Evolutionary conservation across 306 rosid species (phyloP), one percentile per base, ranked within the genome.

Genomic region (Citrullus mucosospermus): DNA sequence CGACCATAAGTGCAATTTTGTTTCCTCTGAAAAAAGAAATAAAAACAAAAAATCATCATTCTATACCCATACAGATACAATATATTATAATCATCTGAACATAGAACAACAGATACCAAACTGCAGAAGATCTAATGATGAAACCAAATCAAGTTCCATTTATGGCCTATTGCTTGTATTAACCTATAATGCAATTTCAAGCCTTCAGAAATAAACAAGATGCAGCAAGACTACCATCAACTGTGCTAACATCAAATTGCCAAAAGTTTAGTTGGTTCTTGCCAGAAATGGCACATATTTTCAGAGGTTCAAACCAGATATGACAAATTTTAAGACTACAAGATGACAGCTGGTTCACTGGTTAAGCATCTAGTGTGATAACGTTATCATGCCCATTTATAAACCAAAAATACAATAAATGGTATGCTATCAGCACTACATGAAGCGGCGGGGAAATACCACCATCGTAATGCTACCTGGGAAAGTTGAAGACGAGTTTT

Each of bases 401-500:
- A 28, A 68, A 43, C 55, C 28, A 57, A 30, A 72, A 28, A 36
- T 15, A 61, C 16, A 38, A 38, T 63, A 48, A 6, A 63, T 32
- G 7, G 16, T 53, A 28, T 36, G 50, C n/a, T 20, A 58, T 43
- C 69, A 76, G 55, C 72, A 81, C 66, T 54, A 66, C 53, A 81
- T 7, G 55, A 81, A 66, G 61, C n/a, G 55, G 61, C n/a, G 55
- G 18, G 73, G 3, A 43, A 78, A 54, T 48, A 57, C 28, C 48
- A 56, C 69, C 68, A 75, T 78, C 20, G 51, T 70, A 73, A 85
- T 81, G 57, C 78, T 80, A 95, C 99, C 96, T 95, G 97, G 65
- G 84, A 85, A 75, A 95, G 92, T 87, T 95, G 99, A 56, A 82
- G 91, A 79, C 96, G 97, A 82, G 97, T 95, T 92, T 95, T 95